Evolutionary conservation across 2,329 filamentous ascomycete genomes (phyloP).

Genomic region (Aureobasidium namibiae): DNA sequence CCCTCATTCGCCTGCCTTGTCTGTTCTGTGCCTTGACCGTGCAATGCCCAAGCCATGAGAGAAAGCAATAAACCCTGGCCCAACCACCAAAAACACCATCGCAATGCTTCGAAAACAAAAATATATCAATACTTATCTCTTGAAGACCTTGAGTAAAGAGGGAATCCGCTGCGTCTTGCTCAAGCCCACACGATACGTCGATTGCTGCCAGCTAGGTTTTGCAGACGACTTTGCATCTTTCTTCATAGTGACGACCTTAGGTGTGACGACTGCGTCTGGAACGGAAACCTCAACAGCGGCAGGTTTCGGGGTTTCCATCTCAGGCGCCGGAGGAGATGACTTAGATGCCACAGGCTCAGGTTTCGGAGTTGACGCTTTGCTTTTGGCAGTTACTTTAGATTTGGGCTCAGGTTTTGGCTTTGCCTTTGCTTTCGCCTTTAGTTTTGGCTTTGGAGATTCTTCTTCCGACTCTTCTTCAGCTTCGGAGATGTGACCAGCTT

Average conservation of each 20-base stretch:
- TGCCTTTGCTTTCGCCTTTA: neutral
- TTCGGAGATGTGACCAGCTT: neutral
- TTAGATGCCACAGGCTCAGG: neutral
- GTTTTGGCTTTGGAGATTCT: neutral
- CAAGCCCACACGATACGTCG: conserved; percentile 35
- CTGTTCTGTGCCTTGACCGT: too few species aligned
- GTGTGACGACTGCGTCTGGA: neutral
- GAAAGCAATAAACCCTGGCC: neutral
- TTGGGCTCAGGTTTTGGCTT: neutral
- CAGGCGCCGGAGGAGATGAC: neutral
- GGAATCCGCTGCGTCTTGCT: conserved; percentile 42
- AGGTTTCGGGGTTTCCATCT: conserved; percentile 12
- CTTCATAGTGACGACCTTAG: conserved; percentile 17
- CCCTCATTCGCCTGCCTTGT: too few species aligned
- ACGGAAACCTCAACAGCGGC: conserved; percentile 11
- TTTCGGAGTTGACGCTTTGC: neutral
- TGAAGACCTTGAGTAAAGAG: conserved; percentile 30
- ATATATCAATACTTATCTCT: neutral
- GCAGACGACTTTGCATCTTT: conserved; percentile 14
- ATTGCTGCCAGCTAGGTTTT: conserved; percentile 3
- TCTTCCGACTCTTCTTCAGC: neutral
- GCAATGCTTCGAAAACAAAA: neutral
- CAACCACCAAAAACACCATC: neutral
- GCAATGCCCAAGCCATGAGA: neutral
- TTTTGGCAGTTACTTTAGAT: neutral